Evolutionary conservation across 305 asterid genomes (phyloP).

Genomic region (Fraxinus greggii): DNA sequence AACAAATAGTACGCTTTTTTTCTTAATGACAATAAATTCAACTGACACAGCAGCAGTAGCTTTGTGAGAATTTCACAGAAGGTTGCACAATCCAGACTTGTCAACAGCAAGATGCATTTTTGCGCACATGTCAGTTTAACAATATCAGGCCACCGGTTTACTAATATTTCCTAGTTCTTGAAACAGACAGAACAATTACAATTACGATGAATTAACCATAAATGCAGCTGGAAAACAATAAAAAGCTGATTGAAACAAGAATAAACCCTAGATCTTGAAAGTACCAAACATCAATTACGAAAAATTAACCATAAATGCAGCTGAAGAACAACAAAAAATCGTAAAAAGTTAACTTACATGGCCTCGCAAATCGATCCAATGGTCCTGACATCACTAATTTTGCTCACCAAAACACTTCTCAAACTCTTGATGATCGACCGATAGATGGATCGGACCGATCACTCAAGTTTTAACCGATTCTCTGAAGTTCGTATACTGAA

Average conservation of each 20-base stretch:
- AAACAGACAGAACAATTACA: neutral
- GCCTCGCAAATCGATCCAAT: slow-evolving; percentile 67
- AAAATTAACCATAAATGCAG: neutral
- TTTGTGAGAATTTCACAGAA: neutral
- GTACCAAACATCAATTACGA: neutral
- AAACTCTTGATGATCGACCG: slow-evolving; percentile 30
- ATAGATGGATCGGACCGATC: slow-evolving; percentile 15
- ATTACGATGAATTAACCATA: neutral
- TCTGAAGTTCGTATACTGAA: slow-evolving; percentile 16
- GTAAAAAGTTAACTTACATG: slow-evolving; percentile 46
- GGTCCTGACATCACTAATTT: slow-evolving; percentile 56
- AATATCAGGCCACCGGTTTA: neutral
- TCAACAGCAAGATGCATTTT: slow-evolving; percentile 1
- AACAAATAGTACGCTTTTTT: neutral
- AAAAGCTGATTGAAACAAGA: neutral
- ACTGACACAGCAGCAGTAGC: neutral
- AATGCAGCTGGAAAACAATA: neutral
- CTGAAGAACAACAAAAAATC: neutral
- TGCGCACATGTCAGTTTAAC: neutral
- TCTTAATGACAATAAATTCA: neutral
- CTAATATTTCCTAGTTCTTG: neutral
- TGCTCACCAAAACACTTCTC: slow-evolving; percentile 28
- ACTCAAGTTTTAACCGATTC: slow-evolving; percentile 25
- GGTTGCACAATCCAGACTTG: neutral
- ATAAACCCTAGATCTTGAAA: neutral